A percentile compares a stretch with the other conserved stretches of the same genome.
phyloP scores from a whole-genome alignment of 2,329 filamentous ascomycete genomes.

The Xylariomycetidae sp. region DNA sequence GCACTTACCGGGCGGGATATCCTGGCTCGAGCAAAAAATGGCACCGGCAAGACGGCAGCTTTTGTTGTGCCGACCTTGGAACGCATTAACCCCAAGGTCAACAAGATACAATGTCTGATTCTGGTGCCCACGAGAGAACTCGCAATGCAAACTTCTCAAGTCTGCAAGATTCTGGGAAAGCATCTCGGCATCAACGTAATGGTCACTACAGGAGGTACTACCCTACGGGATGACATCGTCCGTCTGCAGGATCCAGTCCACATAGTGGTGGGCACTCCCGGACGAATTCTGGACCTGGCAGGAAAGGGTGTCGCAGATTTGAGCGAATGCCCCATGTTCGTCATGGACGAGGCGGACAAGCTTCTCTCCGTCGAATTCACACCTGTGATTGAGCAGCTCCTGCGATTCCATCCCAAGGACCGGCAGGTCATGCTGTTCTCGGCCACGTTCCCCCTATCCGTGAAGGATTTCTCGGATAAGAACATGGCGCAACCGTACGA shows the following conservation, averaged over 20 bases:
- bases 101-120: slow-evolving; percentile 94
- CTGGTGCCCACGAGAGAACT: slow-evolving; percentile 95
- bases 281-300: slow-evolving; percentile 91
- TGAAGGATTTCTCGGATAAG: slow-evolving; percentile 97
- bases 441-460: slow-evolving; percentile 93
- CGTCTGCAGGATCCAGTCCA: slow-evolving; percentile 91
- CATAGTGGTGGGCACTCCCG: slow-evolving; percentile 95
- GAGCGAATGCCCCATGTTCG: slow-evolving; percentile 93
- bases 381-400: slow-evolving; percentile 90
- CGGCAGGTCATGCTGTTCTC: slow-evolving; percentile 99
- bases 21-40: slow-evolving; percentile 94
- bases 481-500: slow-evolving; percentile 96
- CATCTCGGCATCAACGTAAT: slow-evolving; percentile 97
- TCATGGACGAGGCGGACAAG: slow-evolving; percentile 99
- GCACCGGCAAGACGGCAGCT: slow-evolving; percentile 95
- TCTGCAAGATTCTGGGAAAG: slow-evolving; percentile 97
- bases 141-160: slow-evolving; percentile 96
- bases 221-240: slow-evolving; percentile 93
- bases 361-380: slow-evolving; percentile 95
- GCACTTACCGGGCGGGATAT: slow-evolving; percentile 93
- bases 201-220: slow-evolving; percentile 97
- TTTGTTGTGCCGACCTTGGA: slow-evolving; percentile 95
- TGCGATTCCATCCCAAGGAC: slow-evolving; percentile 94
- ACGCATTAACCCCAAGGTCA: slow-evolving; percentile 92
- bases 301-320: slow-evolving; percentile 96